Percentiles rank a stretch among this genome's conserved stretches.
Evolutionary conservation across 306 rosid genomes (phyloP).

Genomic region (Gastrolobium bilobum): DNA sequence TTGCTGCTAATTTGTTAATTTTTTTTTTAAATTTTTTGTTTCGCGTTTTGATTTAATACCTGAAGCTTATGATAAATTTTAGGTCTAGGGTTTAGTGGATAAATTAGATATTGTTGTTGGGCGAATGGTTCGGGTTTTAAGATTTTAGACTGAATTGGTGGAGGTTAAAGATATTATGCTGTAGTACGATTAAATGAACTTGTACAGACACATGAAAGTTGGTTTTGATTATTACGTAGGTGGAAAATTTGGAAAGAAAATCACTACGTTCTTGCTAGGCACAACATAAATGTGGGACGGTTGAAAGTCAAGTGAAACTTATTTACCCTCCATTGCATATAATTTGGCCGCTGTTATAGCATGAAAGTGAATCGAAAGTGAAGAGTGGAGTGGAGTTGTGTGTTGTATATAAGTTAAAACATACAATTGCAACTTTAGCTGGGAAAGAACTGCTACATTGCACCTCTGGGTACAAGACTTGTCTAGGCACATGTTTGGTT

Average conservation of each 20-base stretch:
- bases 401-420: background rate
- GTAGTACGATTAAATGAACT: background rate
- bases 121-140: background rate
- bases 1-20: conserved; percentile 4
- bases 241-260: background rate
- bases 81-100: conserved; percentile 39
- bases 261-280: background rate
- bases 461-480: background rate
- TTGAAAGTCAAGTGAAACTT: background rate
- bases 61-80: background rate
- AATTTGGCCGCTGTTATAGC: background rate
- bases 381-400: background rate
- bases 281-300: background rate
- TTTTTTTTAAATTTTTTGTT: background rate
- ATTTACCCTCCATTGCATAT: background rate
- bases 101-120: background rate
- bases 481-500: background rate
- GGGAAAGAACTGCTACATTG: background rate
- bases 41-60: background rate
- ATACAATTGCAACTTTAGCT: background rate
- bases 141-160: background rate
- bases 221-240: background rate
- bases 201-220: background rate
- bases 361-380: background rate
- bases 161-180: background rate